Conservation (phyloP, 306 rosid genomes). For the Inga laurina region DNA sequence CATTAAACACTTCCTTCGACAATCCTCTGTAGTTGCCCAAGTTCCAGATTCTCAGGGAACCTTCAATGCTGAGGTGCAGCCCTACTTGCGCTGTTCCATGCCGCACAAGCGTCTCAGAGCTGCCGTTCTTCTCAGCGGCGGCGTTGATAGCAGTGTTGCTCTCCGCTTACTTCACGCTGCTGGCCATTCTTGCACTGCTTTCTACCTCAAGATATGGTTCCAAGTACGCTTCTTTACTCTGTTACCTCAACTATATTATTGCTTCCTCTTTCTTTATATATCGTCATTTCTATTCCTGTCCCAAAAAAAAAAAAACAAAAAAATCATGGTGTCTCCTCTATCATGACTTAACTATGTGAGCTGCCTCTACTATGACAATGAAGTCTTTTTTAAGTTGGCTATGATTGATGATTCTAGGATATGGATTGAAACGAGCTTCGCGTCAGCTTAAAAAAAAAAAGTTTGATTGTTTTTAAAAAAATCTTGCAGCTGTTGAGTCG, state of each 20-base stretch:
- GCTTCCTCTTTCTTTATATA: not conserved
- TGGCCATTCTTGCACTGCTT: constrained; percentile 87
- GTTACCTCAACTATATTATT: not conserved
- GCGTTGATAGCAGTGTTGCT: constrained; percentile 93
- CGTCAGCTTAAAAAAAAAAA: not conserved
- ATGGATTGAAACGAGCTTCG: not conserved
- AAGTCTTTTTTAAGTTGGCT: not conserved
- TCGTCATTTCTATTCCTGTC: not conserved
- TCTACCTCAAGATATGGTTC: constrained; percentile 94
- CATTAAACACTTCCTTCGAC: constrained; percentile 25
- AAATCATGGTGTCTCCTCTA: not conserved
- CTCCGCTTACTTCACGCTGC: constrained; percentile 87
- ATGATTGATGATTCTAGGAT: not conserved
- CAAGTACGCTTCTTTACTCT: constrained; percentile 47
- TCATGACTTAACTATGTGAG: not conserved
- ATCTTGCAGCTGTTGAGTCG: not conserved
- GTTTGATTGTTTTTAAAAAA: not conserved
- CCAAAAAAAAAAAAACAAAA: not conserved
- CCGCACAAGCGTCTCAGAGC: constrained; percentile 59
- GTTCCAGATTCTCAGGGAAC: constrained; percentile 26
- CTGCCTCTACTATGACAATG: not conserved
- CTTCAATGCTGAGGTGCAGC: constrained; percentile 40
- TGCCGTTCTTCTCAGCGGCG: constrained; percentile 87
- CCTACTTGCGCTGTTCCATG: constrained; percentile 67
- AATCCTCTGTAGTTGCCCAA: constrained; percentile 27